These are phyloP conservation scores for Ceratocystis colombiana DNA, from an alignment of 2,329 filamentous ascomycete genomes.

Conservation along the genomic window DNA sequence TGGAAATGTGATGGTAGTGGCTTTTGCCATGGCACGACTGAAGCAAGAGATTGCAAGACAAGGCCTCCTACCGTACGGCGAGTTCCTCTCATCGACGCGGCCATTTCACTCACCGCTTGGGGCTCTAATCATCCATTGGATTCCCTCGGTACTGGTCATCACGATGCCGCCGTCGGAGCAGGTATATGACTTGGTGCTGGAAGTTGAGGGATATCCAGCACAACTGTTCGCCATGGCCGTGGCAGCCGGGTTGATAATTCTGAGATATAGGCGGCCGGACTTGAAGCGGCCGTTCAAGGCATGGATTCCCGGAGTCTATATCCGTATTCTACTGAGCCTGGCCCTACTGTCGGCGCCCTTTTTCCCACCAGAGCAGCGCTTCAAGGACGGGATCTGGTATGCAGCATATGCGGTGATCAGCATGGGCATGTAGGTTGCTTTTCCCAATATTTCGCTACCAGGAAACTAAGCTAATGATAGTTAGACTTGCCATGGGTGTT, in stretches of 20 bases:
- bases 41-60: conserved; percentile 65
- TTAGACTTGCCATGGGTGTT: conserved; percentile 47
- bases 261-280: conserved; percentile 50
- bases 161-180: conserved; percentile 52
- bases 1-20: conserved; percentile 64
- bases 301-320: conserved; percentile 49
- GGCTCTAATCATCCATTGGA: conserved; percentile 57
- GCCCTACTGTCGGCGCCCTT: conserved; percentile 52
- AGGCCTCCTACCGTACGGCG: conserved; percentile 57
- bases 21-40: conserved; percentile 56
- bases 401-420: conserved; percentile 47
- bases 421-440: conserved; percentile 40
- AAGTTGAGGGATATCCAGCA: conserved; percentile 59
- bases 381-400: conserved; percentile 40
- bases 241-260: conserved; percentile 48
- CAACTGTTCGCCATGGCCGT: conserved; percentile 51
- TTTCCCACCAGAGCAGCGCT: conserved; percentile 45
- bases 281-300: conserved; percentile 55
- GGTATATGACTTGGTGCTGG: conserved; percentile 62
- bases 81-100: conserved; percentile 50
- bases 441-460: not conserved
- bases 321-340: conserved; percentile 45
- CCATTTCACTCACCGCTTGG: conserved; percentile 59
- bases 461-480: conserved; percentile 10
- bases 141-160: conserved; percentile 59